These are phyloP conservation scores for Colletotrichum tabaci DNA, from an alignment of 2,329 filamentous ascomycete species.

Conservation along the genomic window DNA sequence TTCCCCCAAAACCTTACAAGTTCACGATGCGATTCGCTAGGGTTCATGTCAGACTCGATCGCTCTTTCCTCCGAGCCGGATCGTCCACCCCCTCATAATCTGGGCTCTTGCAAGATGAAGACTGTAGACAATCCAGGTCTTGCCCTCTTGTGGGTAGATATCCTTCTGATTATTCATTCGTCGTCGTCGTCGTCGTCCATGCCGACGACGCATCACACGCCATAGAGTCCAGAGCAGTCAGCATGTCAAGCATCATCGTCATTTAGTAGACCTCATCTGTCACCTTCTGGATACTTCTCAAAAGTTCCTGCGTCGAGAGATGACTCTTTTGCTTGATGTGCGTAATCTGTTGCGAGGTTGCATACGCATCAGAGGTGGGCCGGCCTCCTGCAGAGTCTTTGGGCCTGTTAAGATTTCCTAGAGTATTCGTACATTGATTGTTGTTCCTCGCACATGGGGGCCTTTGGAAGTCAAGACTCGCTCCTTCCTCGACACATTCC, in stretches of 20 bases:
- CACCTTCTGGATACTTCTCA: not conserved
- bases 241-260: not conserved
- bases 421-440: too few relatives aligned
- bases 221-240: not conserved
- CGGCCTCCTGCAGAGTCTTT: conserved; percentile 31
- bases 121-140: not conserved
- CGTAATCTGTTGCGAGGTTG: conserved; percentile 33
- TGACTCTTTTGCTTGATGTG: not conserved
- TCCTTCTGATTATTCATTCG: not conserved
- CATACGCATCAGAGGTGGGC: conserved; percentile 18
- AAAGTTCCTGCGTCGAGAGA: not conserved
- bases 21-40: not conserved
- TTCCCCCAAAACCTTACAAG: not conserved
- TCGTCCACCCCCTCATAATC: not conserved
- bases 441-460: too few relatives aligned
- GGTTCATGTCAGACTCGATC: conserved; percentile 31
- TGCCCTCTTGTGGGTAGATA: too few relatives aligned
- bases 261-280: not conserved
- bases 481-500: too few relatives aligned
- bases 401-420: not conserved
- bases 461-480: too few relatives aligned
- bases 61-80: conserved; percentile 29
- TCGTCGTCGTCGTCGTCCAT: not conserved
- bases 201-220: not conserved
- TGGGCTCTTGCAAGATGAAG: not conserved